A percentile compares a stretch with the other conserved stretches of the same genome.
These are phyloP conservation scores for Citrus trifoliata DNA, from an alignment of 345 rosid species.

Conservation along the genomic window DNA sequence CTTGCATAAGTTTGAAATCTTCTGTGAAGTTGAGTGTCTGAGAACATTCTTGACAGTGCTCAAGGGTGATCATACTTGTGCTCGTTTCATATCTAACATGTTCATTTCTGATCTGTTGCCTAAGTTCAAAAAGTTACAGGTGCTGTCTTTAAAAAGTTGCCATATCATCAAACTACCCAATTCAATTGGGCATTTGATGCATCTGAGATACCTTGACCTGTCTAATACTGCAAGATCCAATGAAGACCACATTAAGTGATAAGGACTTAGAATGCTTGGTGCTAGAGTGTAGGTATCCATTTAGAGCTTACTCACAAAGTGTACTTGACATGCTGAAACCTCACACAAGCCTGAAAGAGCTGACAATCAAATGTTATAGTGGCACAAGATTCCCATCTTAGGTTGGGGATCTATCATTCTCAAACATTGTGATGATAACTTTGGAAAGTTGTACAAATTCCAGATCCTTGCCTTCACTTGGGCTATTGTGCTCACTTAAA, in stretches of 20 bases:
- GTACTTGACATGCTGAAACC: not conserved
- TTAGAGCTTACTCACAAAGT: not conserved
- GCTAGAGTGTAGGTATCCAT: too few relatives aligned
- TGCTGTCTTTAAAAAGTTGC: not conserved
- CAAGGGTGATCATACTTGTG: too few relatives aligned
- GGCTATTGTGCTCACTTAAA: not conserved
- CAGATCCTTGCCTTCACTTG: not conserved
- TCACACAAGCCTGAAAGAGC: not conserved
- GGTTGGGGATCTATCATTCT: not conserved
- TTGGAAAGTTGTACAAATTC: not conserved
- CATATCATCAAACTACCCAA: not conserved
- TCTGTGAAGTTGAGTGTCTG: not conserved
- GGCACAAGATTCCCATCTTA: not conserved
- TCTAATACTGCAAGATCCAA: not conserved
- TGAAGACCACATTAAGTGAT: too few relatives aligned
- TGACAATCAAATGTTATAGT: not conserved
- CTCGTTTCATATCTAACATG: not conserved
- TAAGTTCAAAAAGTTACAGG: not conserved
- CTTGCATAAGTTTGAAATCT: not conserved
- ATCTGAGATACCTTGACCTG: not conserved
- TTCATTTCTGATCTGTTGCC: not conserved
- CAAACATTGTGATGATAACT: not conserved
- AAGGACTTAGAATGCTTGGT: too few relatives aligned
- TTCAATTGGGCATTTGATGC: slow-evolving; percentile 3
- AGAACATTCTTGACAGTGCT: not conserved